Percentiles rank a stretch among this genome's conserved stretches.
These are phyloP conservation scores for Myxozyma vanderwaltii DNA, from an alignment of 805 yeast species.

Conservation along the genomic window DNA sequence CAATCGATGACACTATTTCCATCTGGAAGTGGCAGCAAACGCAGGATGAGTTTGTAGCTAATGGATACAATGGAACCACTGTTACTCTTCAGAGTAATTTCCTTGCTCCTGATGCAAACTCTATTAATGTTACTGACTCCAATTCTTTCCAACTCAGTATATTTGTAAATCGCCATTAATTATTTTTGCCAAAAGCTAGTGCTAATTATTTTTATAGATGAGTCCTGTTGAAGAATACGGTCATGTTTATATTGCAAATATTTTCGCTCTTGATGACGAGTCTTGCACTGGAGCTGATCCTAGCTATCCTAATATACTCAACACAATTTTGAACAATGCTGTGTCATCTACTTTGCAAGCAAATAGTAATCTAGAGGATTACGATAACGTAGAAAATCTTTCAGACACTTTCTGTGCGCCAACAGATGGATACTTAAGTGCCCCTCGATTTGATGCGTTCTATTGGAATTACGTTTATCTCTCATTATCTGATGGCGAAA, in stretches of 20 bases:
- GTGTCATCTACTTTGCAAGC: neutral
- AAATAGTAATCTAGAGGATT: neutral
- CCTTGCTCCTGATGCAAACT: neutral
- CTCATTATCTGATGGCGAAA: neutral
- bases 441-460: neutral
- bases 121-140: neutral
- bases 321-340: neutral
- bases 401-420: neutral
- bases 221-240: neutral
- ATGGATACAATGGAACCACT: neutral
- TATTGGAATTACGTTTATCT: neutral
- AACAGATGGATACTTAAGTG: neutral
- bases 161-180: neutral
- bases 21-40: constrained; percentile 1
- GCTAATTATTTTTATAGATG: neutral
- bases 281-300: neutral
- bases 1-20: neutral
- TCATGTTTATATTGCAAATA: neutral
- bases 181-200: neutral
- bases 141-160: neutral
- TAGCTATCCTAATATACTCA: neutral
- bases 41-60: neutral
- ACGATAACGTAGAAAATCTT: neutral
- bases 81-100: neutral
- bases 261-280: neutral